phyloP scores from a whole-genome alignment of 495 filamentous ascomycete genomes.

The Penicillium pulvis region DNA sequence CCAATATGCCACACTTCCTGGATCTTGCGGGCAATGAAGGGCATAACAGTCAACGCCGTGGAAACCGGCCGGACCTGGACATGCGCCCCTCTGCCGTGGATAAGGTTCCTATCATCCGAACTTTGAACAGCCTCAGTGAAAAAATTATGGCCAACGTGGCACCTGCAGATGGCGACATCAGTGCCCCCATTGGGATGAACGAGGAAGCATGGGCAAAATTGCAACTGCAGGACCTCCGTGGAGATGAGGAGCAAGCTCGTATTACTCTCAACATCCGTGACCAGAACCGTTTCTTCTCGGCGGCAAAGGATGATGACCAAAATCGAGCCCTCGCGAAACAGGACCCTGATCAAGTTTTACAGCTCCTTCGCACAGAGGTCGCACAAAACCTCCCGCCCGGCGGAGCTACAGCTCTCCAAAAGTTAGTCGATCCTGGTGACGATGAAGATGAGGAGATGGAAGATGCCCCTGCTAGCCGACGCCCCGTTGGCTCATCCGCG shows the following conservation, averaged over 20 bases:
- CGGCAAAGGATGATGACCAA: conserved; percentile 58
- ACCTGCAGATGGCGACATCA: conserved; percentile 69
- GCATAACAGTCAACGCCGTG: conserved; percentile 74
- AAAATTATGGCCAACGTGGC: conserved; percentile 88
- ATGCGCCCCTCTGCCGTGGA: conserved; percentile 74
- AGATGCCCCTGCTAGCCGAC: conserved; percentile 40
- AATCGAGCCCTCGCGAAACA: conserved; percentile 62
- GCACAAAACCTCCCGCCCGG: conserved; percentile 50
- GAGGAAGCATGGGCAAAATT: conserved; percentile 74
- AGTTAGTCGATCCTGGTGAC: conserved; percentile 59
- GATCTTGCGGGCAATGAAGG: conserved; percentile 93
- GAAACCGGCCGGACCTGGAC: conserved; percentile 82
- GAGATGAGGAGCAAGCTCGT: conserved; percentile 67
- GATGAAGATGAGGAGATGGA: conserved; percentile 57
- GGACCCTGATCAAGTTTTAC: conserved; percentile 66
- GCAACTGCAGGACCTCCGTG: conserved; percentile 78
- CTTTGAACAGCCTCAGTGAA: conserved; percentile 82
- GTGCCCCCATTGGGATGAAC: conserved; percentile 66
- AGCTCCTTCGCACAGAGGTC: conserved; percentile 63
- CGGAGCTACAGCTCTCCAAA: conserved; percentile 54
- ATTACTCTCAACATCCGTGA: conserved; percentile 87
- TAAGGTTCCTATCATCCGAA: conserved; percentile 78
- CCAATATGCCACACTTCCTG: conserved; percentile 81
- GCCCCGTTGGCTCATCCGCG: conserved; percentile 38
- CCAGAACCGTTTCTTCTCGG: conserved; percentile 77